A percentile compares a stretch with the other conserved stretches of the same genome.
These are phyloP conservation scores for Tolypocladium endophyticum DNA, from an alignment of 2,329 filamentous ascomycete species.

Conservation along the genomic window DNA sequence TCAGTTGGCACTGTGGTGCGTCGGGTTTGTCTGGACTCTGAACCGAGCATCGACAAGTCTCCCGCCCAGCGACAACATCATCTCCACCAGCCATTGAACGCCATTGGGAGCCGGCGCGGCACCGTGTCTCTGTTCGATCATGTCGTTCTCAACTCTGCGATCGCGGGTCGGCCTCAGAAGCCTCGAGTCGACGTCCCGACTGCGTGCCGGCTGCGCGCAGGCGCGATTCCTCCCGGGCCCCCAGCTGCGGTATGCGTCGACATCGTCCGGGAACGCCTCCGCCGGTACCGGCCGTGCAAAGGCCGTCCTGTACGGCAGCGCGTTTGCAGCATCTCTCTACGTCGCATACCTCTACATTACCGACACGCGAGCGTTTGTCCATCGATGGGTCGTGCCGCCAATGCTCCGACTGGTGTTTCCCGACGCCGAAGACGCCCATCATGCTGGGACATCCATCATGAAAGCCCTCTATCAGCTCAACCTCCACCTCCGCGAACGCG, in stretches of 20 bases:
- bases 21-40: not conserved
- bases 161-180: conserved; percentile 4
- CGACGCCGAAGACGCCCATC: conserved; percentile 88
- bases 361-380: conserved; percentile 61
- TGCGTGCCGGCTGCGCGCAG: conserved; percentile 1
- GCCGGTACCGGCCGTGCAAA: conserved; percentile 21
- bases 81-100: not conserved
- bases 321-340: conserved; percentile 29
- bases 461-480: conserved; percentile 63
- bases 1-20: not conserved
- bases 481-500: conserved; percentile 74
- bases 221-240: not conserved
- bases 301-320: conserved; percentile 27
- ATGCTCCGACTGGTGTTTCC: conserved; percentile 55
- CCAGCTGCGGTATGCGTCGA: conserved; percentile 21
- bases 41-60: not conserved
- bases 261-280: conserved; percentile 16
- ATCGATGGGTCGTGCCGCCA: conserved; percentile 58
- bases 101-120: conserved; percentile 8
- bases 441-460: conserved; percentile 60
- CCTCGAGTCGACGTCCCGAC: conserved; percentile 3
- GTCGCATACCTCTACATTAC: conserved; percentile 59
- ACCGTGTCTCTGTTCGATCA: conserved; percentile 1
- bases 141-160: conserved; percentile 7
- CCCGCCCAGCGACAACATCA: not conserved